These are phyloP conservation scores for Saccharomycopsis sp. DNA, from an alignment of 805 yeast species.

Conservation along the genomic window DNA sequence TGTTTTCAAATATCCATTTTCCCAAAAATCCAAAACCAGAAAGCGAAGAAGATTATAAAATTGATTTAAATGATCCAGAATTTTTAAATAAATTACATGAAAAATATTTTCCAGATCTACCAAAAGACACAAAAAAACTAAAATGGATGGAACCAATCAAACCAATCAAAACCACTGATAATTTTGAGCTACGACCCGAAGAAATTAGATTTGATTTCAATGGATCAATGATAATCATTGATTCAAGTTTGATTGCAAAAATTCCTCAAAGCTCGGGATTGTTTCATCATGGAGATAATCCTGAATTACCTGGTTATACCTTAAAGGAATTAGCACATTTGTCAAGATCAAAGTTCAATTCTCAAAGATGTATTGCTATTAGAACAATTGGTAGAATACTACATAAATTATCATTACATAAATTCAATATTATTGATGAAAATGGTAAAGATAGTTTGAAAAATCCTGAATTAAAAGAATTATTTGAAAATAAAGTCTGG, in stretches of 20 bases:
- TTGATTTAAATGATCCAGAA: constrained; percentile 67
- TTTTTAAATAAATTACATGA: constrained; percentile 72
- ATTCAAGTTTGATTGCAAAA: constrained; percentile 30
- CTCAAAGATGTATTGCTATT: constrained; percentile 81
- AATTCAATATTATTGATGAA: constrained; percentile 39
- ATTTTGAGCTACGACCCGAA: constrained; percentile 32
- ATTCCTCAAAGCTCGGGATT: constrained; percentile 57
- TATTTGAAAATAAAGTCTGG: constrained; percentile 55
- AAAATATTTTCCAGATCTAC: constrained; percentile 83
- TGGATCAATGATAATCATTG: constrained; percentile 63
- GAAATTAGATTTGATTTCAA: constrained; percentile 82
- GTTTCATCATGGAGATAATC: constrained; percentile 86
- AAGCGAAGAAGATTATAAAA: constrained; percentile 24
- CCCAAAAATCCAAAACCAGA: constrained; percentile 36
- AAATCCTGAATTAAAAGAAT: constrained; percentile 26
- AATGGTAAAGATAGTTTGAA: constrained; percentile 27
- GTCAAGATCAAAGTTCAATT: constrained; percentile 65
- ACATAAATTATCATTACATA: constrained; percentile 61
- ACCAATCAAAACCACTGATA: constrained; percentile 26
- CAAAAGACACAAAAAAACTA: constrained; percentile 67
- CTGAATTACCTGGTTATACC: constrained; percentile 89
- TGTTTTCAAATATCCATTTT: constrained; percentile 48
- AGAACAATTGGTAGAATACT: constrained; percentile 81
- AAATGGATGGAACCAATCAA: constrained; percentile 85
- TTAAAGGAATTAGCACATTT: constrained; percentile 71